Evolutionary conservation across 1,284 basidiomycete species (phyloP).

Genomic region (Austroboletus novae-zelandiae): DNA sequence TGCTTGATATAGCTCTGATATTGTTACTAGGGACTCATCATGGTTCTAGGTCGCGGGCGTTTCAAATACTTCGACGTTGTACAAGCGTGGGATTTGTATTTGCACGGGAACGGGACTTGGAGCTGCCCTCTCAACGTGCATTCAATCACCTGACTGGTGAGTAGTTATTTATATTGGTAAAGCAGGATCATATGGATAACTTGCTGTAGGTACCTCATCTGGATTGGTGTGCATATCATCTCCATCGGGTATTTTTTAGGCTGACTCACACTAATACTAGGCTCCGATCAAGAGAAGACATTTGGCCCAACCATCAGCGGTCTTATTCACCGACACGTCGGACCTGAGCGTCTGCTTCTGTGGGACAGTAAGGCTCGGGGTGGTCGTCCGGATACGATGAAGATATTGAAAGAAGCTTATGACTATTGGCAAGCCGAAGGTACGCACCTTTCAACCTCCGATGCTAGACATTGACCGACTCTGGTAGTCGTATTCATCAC

Average conservation of each 20-base stretch:
- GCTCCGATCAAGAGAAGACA: conserved; percentile 74
- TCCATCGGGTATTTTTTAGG: background rate
- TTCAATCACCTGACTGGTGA: no score
- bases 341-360: no score
- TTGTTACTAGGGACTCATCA: conserved; percentile 1
- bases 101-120: no score
- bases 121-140: no score
- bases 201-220: conserved; percentile 63
- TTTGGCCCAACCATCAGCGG: conserved; percentile 73
- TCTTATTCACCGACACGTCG: conserved; percentile 64
- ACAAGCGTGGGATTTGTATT: conserved; percentile 73
- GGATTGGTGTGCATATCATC: conserved; percentile 63
- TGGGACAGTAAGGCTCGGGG: no score
- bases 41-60: conserved; percentile 66
- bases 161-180: conserved; percentile 22
- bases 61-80: conserved; percentile 72
- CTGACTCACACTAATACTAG: conserved; percentile 32
- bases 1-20: conserved; percentile 2
- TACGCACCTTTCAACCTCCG: conserved; percentile 22
- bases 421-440: conserved; percentile 69
- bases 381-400: no score
- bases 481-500: conserved; percentile 70
- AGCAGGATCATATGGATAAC: conserved; percentile 2
- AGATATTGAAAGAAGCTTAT: no score
- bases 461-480: conserved; percentile 5